phyloP scores from a whole-genome alignment of 2,329 filamentous ascomycete species.

The Verticillium klebahnii region DNA sequence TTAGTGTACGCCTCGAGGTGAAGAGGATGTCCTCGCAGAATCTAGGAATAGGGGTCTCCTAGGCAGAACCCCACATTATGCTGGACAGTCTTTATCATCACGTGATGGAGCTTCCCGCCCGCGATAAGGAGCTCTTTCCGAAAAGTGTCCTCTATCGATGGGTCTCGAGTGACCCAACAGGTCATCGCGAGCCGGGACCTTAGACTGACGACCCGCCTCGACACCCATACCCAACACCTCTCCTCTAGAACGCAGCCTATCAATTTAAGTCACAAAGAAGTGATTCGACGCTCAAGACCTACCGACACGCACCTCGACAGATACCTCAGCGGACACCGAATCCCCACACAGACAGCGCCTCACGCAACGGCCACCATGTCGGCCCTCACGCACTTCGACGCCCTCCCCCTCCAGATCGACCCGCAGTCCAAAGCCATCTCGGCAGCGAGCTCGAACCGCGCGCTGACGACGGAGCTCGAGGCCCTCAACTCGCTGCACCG shows the following conservation, averaged over 20 bases:
- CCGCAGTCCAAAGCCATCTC: slow-evolving; percentile 73
- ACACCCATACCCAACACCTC: not conserved
- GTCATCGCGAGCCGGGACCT: not conserved
- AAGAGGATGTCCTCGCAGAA: too few species aligned
- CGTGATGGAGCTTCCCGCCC: not conserved
- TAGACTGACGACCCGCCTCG: not conserved
- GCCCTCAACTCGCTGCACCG: slow-evolving; percentile 78
- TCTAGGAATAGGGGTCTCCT: not conserved
- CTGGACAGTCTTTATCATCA: not conserved
- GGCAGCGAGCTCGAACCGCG: slow-evolving; percentile 39
- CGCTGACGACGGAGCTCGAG: slow-evolving; percentile 60
- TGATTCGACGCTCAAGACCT: too few species aligned
- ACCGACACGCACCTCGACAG: too few species aligned
- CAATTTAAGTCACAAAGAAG: too few species aligned
- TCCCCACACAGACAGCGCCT: not conserved
- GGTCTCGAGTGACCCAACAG: not conserved
- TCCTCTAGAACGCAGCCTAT: not conserved
- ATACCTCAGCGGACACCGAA: not conserved
- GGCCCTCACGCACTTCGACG: slow-evolving; percentile 70
- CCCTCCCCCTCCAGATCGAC: slow-evolving; percentile 78
- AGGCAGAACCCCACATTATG: not conserved
- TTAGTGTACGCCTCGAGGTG: too few species aligned
- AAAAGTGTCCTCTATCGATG: not conserved
- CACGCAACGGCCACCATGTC: slow-evolving; percentile 36
- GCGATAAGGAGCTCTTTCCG: not conserved